Evolutionary conservation across 257 asterid genomes (phyloP), one percentile per base, ranked within the genome.

Genomic region (Striga asiatica): DNA sequence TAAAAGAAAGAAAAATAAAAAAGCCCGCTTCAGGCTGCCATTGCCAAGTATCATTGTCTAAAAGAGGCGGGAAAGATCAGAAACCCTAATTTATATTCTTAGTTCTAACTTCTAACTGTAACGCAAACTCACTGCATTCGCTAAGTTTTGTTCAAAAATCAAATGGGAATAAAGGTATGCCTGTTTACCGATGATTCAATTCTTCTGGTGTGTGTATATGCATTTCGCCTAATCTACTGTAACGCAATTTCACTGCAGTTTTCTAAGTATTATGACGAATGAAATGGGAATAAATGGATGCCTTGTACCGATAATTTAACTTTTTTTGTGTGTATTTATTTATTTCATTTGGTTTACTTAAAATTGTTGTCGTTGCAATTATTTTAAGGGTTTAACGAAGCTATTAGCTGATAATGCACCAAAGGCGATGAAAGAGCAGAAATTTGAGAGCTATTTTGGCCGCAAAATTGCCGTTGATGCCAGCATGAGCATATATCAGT

Each of bases 401-500:
- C 83, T 92, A 13, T 61, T 87, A 64, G 94, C 96, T 34, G 97
- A 92, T 69, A 92, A 88, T 80, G 93, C 98, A 60, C 97, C 98
- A 0, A 79, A 66, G 62, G 74, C 93, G 43, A 78, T 88, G 95
- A 84, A 82, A 46, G 99, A 82, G 80, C 97, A 88, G 75, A 92
- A 84, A 70, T 92, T 92, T 38, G 95, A 92, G 62, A 88, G 95
- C 76, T 92, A 79, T 71, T 92, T 84, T 37, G 99, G 99, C 54
- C 87, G 99, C 2, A 92, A 92, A 71, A 88, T 92, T 24, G 99
- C 99, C 31, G 73, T 92, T 58, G 99, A 92, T 48, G 99, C 97
- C 61, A 92, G 99, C 82, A 88, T 88, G 99, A 84, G 97, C 88
- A 92, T 92, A 71, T 92, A 92, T 55, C 99, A 92, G 49, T 92